Evolutionary conservation across 2,329 filamentous ascomycete species (phyloP), one percentile per base, ranked within the genome.

Genomic region (Metarhizium guizhouense): DNA sequence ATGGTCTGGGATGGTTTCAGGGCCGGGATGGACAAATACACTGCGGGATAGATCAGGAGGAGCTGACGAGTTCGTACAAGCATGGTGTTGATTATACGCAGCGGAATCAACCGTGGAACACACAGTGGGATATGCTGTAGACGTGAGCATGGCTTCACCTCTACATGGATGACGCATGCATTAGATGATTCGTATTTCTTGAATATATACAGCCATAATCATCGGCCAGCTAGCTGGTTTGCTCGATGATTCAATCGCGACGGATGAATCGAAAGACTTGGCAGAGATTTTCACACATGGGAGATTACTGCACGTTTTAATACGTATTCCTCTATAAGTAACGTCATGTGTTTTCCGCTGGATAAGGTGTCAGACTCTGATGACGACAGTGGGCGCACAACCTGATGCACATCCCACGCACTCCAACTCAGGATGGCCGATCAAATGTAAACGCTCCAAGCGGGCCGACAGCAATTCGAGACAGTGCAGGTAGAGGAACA

Each of bases 1-100:
- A 92, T 68, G 87, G 86, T 1, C 69, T 92, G 38, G 88, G 88
- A 1, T 91, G 87, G 87, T 91, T 91, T 64, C 72, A 74, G 45
- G 88, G 88, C 0, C 74, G 87, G 18, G 88, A 93, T 68, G 84
- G 85, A 3, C 78, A 86, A 68, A 80, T 81, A 59, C 88, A 92
- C 73, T 86, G 87, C 65, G 88, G 88, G 13, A 81, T 93, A 56
- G 88, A 93, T 65, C 79, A 90, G 71, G 88, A 92, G 72, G 84
- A 87, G 67, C 72, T 92, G 63, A 73, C 78, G 58, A 80, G 78
- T 57, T 72, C 68, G 56, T 92, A 90, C 68, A 83, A 80, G 67
- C 84, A 87, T 66, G 85, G 86, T 5, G 68, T 78, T 47, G 75
- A 78, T 56, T 75, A 76, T 36, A 69, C 70, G 16, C 65, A 71